Percentiles rank a stretch among this genome's conserved stretches.
Evolutionary conservation across 495 filamentous ascomycete species (phyloP).

Genomic region (Lasiosphaeria ovina): DNA sequence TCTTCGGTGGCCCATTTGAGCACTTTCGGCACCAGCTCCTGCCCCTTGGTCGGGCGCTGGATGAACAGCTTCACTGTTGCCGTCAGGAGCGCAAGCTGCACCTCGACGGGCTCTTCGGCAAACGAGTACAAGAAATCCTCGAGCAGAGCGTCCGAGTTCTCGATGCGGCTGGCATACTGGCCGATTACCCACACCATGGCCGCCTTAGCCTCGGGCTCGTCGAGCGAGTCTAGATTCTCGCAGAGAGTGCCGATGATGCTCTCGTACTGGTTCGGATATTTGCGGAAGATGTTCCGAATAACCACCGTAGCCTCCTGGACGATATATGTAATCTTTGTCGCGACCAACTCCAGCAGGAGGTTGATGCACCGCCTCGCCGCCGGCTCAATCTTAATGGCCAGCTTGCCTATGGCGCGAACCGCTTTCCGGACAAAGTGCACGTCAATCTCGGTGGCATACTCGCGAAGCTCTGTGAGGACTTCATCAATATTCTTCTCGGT

Average conservation of each 20-base stretch:
- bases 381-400: slow-evolving; percentile 98
- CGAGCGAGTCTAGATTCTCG: slow-evolving; percentile 92
- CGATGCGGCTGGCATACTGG: slow-evolving; percentile 94
- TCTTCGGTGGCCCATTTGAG: slow-evolving; percentile 99
- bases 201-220: slow-evolving; percentile 98
- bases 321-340: slow-evolving; percentile 99
- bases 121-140: slow-evolving; percentile 95
- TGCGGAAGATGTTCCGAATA: slow-evolving; percentile 98
- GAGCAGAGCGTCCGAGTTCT: slow-evolving; percentile 88
- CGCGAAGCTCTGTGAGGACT: slow-evolving; percentile 88
- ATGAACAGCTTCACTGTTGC: slow-evolving; percentile 99
- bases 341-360: slow-evolving; percentile 85
- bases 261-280: slow-evolving; percentile 98
- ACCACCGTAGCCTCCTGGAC: slow-evolving; percentile 99
- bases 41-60: slow-evolving; percentile 90
- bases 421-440: slow-evolving; percentile 98
- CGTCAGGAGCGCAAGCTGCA: slow-evolving; percentile 90
- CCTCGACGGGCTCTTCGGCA: slow-evolving; percentile 89
- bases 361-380: slow-evolving; percentile 89
- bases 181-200: slow-evolving; percentile 99
- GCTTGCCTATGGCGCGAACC: slow-evolving; percentile 94
- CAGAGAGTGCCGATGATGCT: slow-evolving; percentile 93
- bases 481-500: slow-evolving; percentile 95
- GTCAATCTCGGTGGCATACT: slow-evolving; percentile 98
- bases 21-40: slow-evolving; percentile 90